Conservation (phyloP, 257 asterid genomes). For the Solanum okadae region DNA sequence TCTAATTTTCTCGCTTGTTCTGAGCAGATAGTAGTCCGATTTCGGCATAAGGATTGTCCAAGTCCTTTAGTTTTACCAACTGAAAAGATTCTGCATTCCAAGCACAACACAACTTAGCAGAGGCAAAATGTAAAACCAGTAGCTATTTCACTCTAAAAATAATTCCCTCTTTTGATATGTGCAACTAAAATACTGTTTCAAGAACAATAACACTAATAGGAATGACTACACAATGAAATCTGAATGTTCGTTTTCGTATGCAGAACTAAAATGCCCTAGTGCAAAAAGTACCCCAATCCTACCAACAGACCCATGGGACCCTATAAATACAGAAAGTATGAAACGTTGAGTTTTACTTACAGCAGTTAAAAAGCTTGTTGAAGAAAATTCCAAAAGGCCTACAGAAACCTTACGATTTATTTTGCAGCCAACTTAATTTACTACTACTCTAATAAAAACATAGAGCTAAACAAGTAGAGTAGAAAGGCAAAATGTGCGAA, state of each 20-base stretch:
- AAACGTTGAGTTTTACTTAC: not conserved
- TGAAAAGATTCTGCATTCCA: constrained; percentile 1
- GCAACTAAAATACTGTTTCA: not conserved
- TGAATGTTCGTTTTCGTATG: not conserved
- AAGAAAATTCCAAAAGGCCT: not conserved
- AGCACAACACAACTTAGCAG: not conserved
- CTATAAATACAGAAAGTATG: not conserved
- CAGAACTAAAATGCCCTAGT: not conserved
- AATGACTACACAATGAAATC: not conserved
- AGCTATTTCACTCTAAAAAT: not conserved
- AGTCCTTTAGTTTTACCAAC: constrained; percentile 2
- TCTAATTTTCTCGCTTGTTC: not conserved
- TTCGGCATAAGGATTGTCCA: not conserved
- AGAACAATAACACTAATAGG: not conserved
- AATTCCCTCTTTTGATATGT: not conserved
- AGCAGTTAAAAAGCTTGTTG: not conserved
- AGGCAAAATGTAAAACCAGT: not conserved
- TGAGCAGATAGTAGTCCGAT: not conserved
- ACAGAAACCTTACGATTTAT: not conserved
- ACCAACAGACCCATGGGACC: not conserved
- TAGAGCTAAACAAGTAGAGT: not conserved
- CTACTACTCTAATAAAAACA: not conserved
- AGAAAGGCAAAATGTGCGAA: not conserved
- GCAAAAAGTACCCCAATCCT: not conserved
- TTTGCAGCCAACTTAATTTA: not conserved